A percentile compares a stretch with the other conserved stretches of the same genome.
Conservation (phyloP, 345 rosid genomes). For the Camelina sativa region DNA sequence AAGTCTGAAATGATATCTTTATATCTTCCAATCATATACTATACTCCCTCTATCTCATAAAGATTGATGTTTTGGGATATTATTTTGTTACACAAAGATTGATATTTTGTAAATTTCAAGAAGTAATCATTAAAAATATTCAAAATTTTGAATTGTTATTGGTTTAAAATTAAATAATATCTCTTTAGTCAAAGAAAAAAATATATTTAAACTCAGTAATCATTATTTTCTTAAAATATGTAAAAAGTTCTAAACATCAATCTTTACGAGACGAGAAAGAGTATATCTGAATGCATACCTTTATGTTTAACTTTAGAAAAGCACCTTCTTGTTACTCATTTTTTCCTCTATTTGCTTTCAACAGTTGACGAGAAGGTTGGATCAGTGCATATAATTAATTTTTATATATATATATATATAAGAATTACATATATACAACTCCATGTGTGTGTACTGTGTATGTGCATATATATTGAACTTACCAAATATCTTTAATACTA, state of each 20-base stretch:
- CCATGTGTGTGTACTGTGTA: neutral
- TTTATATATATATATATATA: neutral
- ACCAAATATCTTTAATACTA: slow-evolving; percentile 30
- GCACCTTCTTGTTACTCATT: slow-evolving; percentile 31
- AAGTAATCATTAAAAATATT: no score
- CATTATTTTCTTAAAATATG: no score
- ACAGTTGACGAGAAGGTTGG: slow-evolving; percentile 44
- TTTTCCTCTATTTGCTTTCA: slow-evolving; percentile 33
- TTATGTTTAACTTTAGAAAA: slow-evolving; percentile 44
- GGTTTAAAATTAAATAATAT: no score
- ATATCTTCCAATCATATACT: slow-evolving; percentile 30
- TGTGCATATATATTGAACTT: slow-evolving; percentile 2
- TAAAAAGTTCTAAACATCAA: no score
- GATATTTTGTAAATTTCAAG: no score
- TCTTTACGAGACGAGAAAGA: no score
- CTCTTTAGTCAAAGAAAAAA: no score
- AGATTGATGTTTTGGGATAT: no score
- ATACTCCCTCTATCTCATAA: no score
- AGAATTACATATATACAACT: neutral
- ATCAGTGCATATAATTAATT: slow-evolving; percentile 21
- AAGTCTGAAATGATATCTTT: slow-evolving; percentile 31
- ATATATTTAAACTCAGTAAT: no score
- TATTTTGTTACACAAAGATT: no score
- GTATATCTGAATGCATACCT: slow-evolving; percentile 37
- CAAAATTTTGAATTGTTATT: no score